These are phyloP conservation scores for Cercospora sp. DNA, from an alignment of 2,329 filamentous ascomycete genomes.

Conservation along the genomic window DNA sequence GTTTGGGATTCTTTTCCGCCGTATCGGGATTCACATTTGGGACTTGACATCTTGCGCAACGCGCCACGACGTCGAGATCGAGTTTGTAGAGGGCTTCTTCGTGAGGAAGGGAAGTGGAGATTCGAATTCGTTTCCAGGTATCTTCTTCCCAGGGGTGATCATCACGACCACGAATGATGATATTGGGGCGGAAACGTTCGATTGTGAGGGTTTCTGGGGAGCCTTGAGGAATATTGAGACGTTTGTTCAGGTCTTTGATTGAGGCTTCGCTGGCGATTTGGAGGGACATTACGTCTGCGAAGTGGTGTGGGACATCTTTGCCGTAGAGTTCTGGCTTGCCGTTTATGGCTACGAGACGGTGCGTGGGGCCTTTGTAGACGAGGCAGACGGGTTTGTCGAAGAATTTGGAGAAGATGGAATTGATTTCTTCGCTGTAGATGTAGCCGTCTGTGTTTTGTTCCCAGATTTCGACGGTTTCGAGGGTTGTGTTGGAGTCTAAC, in stretches of 20 bases:
- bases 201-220: constrained; percentile 53
- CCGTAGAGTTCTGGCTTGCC: constrained; percentile 57
- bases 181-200: constrained; percentile 65
- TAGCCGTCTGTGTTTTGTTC: constrained; percentile 58
- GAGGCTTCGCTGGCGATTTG: constrained; percentile 58
- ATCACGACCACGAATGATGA: constrained; percentile 57
- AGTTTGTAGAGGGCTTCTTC: constrained; percentile 43
- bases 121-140: constrained; percentile 60
- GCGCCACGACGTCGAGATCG: constrained; percentile 58
- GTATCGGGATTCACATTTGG: constrained; percentile 67
- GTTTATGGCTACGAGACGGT: constrained; percentile 57
- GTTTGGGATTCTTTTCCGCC: constrained; percentile 56
- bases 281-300: constrained; percentile 61
- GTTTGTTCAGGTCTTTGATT: constrained; percentile 58
- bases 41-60: constrained; percentile 62
- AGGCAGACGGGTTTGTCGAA: constrained; percentile 58
- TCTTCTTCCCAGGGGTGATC: constrained; percentile 61
- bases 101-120: constrained; percentile 40
- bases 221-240: constrained; percentile 47
- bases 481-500: constrained; percentile 55
- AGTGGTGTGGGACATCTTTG: constrained; percentile 48
- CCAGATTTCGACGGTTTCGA: constrained; percentile 59
- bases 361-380: constrained; percentile 62
- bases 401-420: constrained; percentile 56
- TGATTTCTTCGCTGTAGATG: constrained; percentile 54